These are phyloP conservation scores for Capronia epimyces DNA, from an alignment of 2,329 filamentous ascomycete genomes.

Conservation along the genomic window DNA sequence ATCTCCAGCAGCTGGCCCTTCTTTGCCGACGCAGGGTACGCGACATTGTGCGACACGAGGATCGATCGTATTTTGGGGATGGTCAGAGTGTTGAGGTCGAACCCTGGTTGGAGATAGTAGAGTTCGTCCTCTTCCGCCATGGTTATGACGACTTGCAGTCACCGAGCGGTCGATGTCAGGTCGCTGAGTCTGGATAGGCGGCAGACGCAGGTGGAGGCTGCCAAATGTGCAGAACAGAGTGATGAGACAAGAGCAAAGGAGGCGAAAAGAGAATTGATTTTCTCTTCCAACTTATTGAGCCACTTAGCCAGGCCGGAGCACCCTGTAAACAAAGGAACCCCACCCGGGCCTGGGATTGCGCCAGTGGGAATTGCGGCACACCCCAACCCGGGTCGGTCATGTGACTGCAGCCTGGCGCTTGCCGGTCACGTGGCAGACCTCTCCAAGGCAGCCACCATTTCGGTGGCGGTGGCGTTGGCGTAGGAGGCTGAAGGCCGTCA, in stretches of 20 bases:
- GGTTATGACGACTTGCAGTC: conserved; percentile 6
- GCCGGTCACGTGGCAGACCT: neutral
- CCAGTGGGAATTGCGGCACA: neutral
- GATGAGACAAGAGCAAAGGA: neutral
- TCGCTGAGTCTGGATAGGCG: neutral
- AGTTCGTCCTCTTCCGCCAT: conserved; percentile 54
- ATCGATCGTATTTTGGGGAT: conserved; percentile 86
- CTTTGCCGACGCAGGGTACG: conserved; percentile 84
- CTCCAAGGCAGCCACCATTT: neutral
- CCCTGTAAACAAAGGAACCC: conserved; percentile 2
- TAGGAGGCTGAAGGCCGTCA: neutral
- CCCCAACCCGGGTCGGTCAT: conserved; percentile 1
- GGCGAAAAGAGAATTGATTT: conserved; percentile 1
- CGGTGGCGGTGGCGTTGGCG: neutral
- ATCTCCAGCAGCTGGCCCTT: conserved; percentile 82
- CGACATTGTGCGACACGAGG: conserved; percentile 78
- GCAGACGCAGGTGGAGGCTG: neutral
- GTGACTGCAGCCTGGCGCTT: neutral
- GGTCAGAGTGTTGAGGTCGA: conserved; percentile 77
- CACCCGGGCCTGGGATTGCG: neutral
- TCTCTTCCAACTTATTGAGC: neutral
- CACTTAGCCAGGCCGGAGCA: neutral
- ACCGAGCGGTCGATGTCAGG: neutral
- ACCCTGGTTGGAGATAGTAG: conserved; percentile 80
- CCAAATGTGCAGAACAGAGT: neutral